Evolutionary conservation across 2,329 filamentous ascomycete genomes (phyloP), one percentile per base, ranked within the genome.

Genomic region (Simplicillium sp.): DNA sequence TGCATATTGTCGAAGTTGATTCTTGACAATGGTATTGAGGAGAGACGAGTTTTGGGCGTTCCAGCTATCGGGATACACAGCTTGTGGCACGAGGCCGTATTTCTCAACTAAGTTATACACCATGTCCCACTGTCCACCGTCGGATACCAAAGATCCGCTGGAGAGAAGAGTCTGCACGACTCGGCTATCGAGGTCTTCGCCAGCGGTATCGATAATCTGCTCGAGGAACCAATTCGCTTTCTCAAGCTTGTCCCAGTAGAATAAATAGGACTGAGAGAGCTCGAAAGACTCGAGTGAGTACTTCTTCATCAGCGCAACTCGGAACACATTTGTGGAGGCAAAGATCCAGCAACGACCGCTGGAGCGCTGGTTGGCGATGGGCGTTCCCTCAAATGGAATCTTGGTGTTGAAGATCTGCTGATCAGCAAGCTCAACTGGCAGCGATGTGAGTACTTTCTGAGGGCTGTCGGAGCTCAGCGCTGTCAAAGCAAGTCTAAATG

Each of bases 91-190:
- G n/a, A 94, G 74, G 20, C 88, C 88, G 54, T 94, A 94, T 64
- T 94, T 94, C 35, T 77, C 65, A 5, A 94, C 85, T 9, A 94
- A 67, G 53, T 94, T 94, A 48, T 79, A 83, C 3, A 88, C 82
- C 87, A 94, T 94, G 59, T 94, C 87, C 86, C 86, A 94, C 59
- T 94, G 87, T 1, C 88, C 87, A 20, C 88, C 87, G 55, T 94
- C 88, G 7, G 74, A 76, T 4, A 92, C 79, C 20, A 25, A 9
- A 25, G 20, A 25, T 1, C 87, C 82, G 16, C 75, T 71, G 0
- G 66, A 64, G 20, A 90, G 66, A 3, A 94, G 63, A 4, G 73
- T 73, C 56, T 88, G 82, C 3, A 94, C 71, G 4, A 94, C 63
- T 9, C 88, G 68, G 16, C 80, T 73, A 48, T 89, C 84, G 2